These are phyloP conservation scores for Jatropha podagrica DNA, from an alignment of 441 rosid species.

Conservation along the genomic window DNA sequence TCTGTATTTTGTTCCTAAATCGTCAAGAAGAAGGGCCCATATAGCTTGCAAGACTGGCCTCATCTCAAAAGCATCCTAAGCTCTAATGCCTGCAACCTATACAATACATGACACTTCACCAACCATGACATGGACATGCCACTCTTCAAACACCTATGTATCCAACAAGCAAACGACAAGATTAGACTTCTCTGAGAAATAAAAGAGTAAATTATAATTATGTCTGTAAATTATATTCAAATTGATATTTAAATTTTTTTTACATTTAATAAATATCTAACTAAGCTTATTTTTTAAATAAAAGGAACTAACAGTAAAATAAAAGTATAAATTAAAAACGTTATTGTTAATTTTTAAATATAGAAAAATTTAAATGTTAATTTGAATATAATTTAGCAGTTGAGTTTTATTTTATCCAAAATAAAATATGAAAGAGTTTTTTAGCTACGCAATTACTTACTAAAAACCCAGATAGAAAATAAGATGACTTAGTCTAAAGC, in stretches of 20 bases:
- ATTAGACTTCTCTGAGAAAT: no score
- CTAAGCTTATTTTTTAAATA: no score
- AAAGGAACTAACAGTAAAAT: no score
- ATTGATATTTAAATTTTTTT: no score
- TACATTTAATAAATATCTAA: no score
- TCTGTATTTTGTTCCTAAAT: neutral
- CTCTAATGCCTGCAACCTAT: neutral
- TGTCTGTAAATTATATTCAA: no score
- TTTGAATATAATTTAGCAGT: no score
- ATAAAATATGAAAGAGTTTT: neutral
- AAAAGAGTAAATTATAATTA: no score
- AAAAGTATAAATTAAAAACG: no score
- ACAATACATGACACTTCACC: constrained; percentile 14
- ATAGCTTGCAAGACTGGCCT: neutral
- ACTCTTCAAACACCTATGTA: neutral
- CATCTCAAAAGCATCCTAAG: constrained; percentile 8
- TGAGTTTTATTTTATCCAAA: no score
- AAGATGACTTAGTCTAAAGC: constrained; percentile 2
- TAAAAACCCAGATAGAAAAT: constrained; percentile 5
- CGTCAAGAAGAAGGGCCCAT: constrained; percentile 3
- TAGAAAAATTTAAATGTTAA: no score
- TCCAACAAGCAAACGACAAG: neutral
- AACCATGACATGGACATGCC: constrained; percentile 11
- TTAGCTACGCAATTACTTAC: neutral
- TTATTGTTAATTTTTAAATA: no score